These are phyloP conservation scores for Gynochthodes officinalis DNA, from an alignment of 257 asterid genomes.

Conservation along the genomic window DNA sequence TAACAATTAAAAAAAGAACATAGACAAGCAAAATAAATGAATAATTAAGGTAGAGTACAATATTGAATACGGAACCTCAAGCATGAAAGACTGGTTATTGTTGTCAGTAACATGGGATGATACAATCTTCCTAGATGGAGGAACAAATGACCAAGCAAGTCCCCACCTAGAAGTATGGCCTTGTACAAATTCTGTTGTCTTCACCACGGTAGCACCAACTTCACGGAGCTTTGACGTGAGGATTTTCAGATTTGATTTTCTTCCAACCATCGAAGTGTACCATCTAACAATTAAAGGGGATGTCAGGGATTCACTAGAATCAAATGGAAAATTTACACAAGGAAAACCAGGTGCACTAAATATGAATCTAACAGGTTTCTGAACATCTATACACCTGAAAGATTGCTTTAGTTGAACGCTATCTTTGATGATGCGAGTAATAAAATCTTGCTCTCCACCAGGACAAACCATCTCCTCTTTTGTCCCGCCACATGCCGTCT, in stretches of 20 bases:
- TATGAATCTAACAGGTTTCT: background rate
- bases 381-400: slow-evolving; percentile 48
- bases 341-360: background rate
- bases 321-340: background rate
- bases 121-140: slow-evolving; percentile 42
- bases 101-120: slow-evolving; percentile 40
- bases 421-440: slow-evolving; percentile 71
- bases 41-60: background rate
- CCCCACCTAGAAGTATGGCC: slow-evolving; percentile 99
- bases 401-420: slow-evolving; percentile 58
- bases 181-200: slow-evolving; percentile 93
- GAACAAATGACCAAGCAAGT: slow-evolving; percentile 90
- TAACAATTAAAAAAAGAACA: background rate
- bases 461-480: slow-evolving; percentile 84
- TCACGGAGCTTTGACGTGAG: slow-evolving; percentile 73
- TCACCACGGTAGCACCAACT: slow-evolving; percentile 72
- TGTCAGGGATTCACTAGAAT: background rate
- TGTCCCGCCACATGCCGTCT: slow-evolving; percentile 97
- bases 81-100: slow-evolving; percentile 65
- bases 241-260: slow-evolving; percentile 71
- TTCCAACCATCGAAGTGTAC: slow-evolving; percentile 95
- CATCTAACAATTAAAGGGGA: slow-evolving; percentile 49
- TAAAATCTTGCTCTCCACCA: slow-evolving; percentile 82
- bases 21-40: background rate
- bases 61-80: slow-evolving; percentile 50